Evolutionary conservation across 495 filamentous ascomycete species (phyloP).

Genomic region (Haplographium delicatum): DNA sequence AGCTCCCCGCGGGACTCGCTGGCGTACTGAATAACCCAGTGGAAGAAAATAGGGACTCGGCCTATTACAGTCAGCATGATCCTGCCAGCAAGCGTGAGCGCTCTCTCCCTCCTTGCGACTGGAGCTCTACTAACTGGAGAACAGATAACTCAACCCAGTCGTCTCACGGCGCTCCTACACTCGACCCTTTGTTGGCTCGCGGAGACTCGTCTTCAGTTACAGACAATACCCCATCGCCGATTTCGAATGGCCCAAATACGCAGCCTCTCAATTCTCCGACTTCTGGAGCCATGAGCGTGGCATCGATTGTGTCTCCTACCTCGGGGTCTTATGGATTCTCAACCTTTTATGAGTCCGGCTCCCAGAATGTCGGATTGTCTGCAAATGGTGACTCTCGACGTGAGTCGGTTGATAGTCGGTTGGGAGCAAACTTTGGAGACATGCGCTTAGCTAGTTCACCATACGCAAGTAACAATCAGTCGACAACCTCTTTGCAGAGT

Average conservation of each 20-base stretch:
- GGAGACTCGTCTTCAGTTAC: constrained; percentile 36
- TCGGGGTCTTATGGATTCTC: constrained; percentile 7
- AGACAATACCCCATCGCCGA: constrained; percentile 50
- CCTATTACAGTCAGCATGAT: constrained; percentile 46
- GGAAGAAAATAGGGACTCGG: constrained; percentile 49
- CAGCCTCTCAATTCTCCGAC: constrained; percentile 40
- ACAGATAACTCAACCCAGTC: constrained; percentile 48
- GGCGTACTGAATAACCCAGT: constrained; percentile 43
- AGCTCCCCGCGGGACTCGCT: constrained; percentile 42
- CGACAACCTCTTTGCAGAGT: constrained; percentile 64
- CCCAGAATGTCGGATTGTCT: constrained; percentile 6
- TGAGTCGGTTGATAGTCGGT: constrained; percentile 72
- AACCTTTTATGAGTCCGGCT: constrained; percentile 22
- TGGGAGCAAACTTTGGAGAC: constrained; percentile 65
- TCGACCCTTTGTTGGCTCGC: constrained; percentile 30
- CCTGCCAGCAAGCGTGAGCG: constrained; percentile 51
- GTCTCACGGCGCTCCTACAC: constrained; percentile 32
- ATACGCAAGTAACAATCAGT: constrained; percentile 71
- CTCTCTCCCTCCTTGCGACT: constrained; percentile 2
- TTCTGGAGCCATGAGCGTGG: constrained; percentile 45
- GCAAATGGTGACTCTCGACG: constrained; percentile 48
- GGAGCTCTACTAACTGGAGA: constrained; percentile 2
- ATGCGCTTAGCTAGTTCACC: constrained; percentile 65
- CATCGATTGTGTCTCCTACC: constrained; percentile 52
- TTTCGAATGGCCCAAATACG: constrained; percentile 25